phyloP scores from a whole-genome alignment of 2,329 filamentous ascomycete genomes.

The Verticillium longisporum region DNA sequence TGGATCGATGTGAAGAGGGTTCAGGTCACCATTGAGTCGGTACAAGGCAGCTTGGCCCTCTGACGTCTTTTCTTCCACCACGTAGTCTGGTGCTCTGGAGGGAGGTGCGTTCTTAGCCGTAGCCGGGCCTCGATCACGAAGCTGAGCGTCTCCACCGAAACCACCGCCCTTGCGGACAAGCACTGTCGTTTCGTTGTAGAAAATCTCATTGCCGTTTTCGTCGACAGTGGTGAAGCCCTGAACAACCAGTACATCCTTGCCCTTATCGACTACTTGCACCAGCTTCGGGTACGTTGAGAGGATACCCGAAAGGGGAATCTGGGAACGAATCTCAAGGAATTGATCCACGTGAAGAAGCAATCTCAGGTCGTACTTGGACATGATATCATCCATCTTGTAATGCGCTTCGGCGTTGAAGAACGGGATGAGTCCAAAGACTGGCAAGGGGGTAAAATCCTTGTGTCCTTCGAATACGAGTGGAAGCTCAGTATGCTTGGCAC shows the following conservation, averaged over 20 bases:
- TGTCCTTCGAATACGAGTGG: slow-evolving; percentile 83
- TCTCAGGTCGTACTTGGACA: slow-evolving; percentile 96
- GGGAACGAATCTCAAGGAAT: slow-evolving; percentile 92
- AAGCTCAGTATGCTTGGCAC: slow-evolving; percentile 84
- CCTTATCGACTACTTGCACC: slow-evolving; percentile 95
- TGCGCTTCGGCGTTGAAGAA: slow-evolving; percentile 78
- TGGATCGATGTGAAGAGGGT: slow-evolving; percentile 94
- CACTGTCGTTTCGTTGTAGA: slow-evolving; percentile 93
- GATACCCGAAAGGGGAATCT: slow-evolving; percentile 76
- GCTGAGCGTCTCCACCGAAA: slow-evolving; percentile 78
- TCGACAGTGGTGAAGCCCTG: slow-evolving; percentile 78
- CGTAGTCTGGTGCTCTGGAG: slow-evolving; percentile 66
- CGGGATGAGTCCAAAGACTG: slow-evolving; percentile 95
- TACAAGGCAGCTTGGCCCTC: slow-evolving; percentile 93
- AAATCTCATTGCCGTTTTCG: slow-evolving; percentile 79
- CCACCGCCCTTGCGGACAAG: slow-evolving; percentile 89
- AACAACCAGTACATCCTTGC: slow-evolving; percentile 77
- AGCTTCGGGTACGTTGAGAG: slow-evolving; percentile 72
- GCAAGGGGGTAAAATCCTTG: slow-evolving; percentile 88
- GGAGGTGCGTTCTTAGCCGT: slow-evolving; percentile 77
- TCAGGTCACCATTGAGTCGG: slow-evolving; percentile 87
- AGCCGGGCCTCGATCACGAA: slow-evolving; percentile 68
- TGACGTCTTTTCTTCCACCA: slow-evolving; percentile 78
- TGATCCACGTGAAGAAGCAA: slow-evolving; percentile 99
- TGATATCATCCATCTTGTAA: slow-evolving; percentile 72